A percentile compares a stretch with the other conserved stretches of the same genome.
Conservation (phyloP, 1,284 basidiomycete genomes). For the Volvariella volvacea region DNA sequence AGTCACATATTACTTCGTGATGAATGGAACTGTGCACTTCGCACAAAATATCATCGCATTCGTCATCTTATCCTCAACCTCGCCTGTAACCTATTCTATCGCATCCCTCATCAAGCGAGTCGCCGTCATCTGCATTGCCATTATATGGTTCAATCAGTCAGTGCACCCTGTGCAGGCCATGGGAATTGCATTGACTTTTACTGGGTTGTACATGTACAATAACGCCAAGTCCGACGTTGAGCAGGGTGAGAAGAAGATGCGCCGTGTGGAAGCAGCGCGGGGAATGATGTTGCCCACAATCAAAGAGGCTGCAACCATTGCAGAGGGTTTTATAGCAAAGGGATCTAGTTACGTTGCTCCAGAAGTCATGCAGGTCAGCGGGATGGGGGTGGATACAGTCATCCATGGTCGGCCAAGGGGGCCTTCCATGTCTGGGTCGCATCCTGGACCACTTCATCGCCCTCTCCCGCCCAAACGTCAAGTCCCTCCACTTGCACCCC, state of each 20-base stretch:
- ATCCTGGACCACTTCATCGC: conserved; percentile 17
- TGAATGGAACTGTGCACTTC: conserved; percentile 96
- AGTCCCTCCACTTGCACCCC: conserved; percentile 16
- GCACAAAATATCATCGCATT: conserved; percentile 97
- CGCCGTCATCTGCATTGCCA: conserved; percentile 95
- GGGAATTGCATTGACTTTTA: conserved; percentile 87
- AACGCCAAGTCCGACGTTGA: conserved; percentile 90
- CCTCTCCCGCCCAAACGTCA: conserved; percentile 10
- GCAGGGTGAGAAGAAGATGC: conserved; percentile 82
- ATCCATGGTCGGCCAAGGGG: conserved; percentile 28
- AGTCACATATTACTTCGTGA: conserved; percentile 71
- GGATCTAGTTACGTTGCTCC: conserved; percentile 25
- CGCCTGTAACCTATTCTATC: conserved; percentile 98
- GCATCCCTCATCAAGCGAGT: conserved; percentile 97
- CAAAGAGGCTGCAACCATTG: conserved; percentile 44
- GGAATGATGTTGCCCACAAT: conserved; percentile 70
- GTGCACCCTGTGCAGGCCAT: conserved; percentile 81
- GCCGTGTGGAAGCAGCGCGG: conserved; percentile 75
- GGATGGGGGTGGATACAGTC: conserved; percentile 25
- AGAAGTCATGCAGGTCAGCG: conserved; percentile 15
- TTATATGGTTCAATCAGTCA: conserved; percentile 92
- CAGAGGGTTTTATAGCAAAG: conserved; percentile 23
- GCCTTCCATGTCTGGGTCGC: conserved; percentile 20
- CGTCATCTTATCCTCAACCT: conserved; percentile 90
- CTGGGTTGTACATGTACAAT: conserved; percentile 96